Conservation (phyloP, 306 rosid genomes). For the Corylus heterophylla region DNA sequence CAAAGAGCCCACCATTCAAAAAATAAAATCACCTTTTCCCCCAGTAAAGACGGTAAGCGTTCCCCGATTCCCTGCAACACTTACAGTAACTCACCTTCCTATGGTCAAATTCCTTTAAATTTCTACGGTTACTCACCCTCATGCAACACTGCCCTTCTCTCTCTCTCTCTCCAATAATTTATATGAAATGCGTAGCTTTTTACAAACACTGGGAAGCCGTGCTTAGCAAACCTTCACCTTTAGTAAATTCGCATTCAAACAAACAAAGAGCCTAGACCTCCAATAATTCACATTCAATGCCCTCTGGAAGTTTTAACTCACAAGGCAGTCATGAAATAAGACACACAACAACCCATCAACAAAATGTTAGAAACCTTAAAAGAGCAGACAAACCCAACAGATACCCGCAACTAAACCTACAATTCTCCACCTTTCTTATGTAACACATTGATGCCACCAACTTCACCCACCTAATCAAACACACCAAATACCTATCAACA, state of each 20-base stretch:
- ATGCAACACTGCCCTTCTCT: not conserved
- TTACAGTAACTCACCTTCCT: constrained; percentile 3
- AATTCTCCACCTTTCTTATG: constrained; percentile 12
- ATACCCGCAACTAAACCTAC: constrained; percentile 11
- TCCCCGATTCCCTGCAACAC: constrained; percentile 35
- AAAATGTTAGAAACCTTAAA: constrained; percentile 25
- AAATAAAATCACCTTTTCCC: constrained; percentile 20
- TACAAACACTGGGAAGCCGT: not conserved
- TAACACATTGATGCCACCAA: constrained; percentile 32
- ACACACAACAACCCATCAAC: constrained; percentile 41
- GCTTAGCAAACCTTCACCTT: not conserved
- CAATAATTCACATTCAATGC: constrained; percentile 30
- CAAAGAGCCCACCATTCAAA: constrained; percentile 30
- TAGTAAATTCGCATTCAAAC: constrained; percentile 25
- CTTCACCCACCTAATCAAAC: constrained; percentile 41
- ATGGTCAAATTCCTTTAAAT: not conserved
- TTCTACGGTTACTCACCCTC: not conserved
- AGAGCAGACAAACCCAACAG: constrained; percentile 20
- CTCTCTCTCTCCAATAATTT: not conserved
- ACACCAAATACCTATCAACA: constrained; percentile 28
- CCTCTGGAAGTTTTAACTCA: constrained; percentile 21
- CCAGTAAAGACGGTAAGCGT: constrained; percentile 26
- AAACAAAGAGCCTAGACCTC: constrained; percentile 19
- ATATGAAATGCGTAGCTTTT: not conserved
- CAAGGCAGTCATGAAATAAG: constrained; percentile 39